phyloP scores from a whole-genome alignment of 345 rosid species.

The Eucalyptus cloeziana region DNA sequence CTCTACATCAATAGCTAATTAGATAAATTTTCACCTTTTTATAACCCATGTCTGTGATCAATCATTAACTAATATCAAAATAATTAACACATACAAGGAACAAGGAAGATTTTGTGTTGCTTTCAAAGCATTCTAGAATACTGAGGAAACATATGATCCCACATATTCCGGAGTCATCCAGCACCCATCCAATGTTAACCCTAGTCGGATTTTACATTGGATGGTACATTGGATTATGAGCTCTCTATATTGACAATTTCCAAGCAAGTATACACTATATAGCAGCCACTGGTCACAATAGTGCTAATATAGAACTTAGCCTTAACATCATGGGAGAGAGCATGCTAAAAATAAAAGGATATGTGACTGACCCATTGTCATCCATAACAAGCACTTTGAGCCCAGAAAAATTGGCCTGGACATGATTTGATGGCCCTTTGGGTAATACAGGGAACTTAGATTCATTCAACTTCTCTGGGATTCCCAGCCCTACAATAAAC shows the following conservation, averaged over 20 bases:
- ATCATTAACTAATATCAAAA: neutral
- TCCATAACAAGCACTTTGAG: slow-evolving; percentile 96
- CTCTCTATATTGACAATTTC: neutral
- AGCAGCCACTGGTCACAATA: neutral
- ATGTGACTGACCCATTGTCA: slow-evolving; percentile 60
- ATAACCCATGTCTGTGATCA: neutral
- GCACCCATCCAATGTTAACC: neutral
- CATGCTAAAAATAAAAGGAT: neutral
- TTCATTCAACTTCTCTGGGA: slow-evolving; percentile 36
- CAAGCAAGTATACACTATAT: neutral
- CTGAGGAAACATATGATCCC: neutral
- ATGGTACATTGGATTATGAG: neutral
- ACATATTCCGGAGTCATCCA: neutral
- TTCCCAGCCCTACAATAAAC: slow-evolving; percentile 73
- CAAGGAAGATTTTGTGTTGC: neutral
- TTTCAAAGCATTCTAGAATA: neutral
- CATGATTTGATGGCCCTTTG: slow-evolving; percentile 28
- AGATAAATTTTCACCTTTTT: neutral
- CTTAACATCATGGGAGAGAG: neutral
- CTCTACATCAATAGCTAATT: neutral
- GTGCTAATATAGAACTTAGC: neutral
- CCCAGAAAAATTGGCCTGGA: slow-evolving; percentile 53
- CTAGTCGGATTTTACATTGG: neutral
- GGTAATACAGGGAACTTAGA: slow-evolving; percentile 30
- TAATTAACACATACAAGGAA: neutral